Percentiles rank a stretch among this genome's conserved stretches.
Conservation (phyloP, 805 yeast species). For the Tetrapisispora iriomotensis region DNA sequence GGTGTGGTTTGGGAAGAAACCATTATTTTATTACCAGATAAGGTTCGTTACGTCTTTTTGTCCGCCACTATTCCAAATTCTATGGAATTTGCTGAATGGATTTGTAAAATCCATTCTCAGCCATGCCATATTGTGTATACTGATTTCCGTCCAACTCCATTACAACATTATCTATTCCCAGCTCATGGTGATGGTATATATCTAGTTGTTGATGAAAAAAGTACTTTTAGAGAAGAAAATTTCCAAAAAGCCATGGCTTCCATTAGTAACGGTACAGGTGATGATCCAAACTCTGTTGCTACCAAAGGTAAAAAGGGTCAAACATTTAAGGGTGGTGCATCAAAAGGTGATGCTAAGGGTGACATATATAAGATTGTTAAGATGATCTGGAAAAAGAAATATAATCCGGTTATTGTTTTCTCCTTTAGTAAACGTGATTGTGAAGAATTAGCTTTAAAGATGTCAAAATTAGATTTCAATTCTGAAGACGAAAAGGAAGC, state of each 20-base stretch:
- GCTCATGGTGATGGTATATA: slow-evolving; percentile 98
- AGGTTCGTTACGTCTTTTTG: slow-evolving; percentile 85
- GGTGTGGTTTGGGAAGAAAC: slow-evolving; percentile 99
- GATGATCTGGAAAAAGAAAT: slow-evolving; percentile 94
- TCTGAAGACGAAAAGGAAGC: slow-evolving; percentile 90
- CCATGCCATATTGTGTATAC: slow-evolving; percentile 99
- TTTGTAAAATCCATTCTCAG: slow-evolving; percentile 85
- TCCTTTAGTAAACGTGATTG: slow-evolving; percentile 97
- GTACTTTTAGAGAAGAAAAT: slow-evolving; percentile 91
- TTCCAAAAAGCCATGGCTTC: slow-evolving; percentile 98
- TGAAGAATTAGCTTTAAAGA: slow-evolving; percentile 84
- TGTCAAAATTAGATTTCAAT: slow-evolving; percentile 93
- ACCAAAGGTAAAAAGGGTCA: slow-evolving; percentile 66
- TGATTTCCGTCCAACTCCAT: slow-evolving; percentile 96
- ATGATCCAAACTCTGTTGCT: slow-evolving; percentile 59
- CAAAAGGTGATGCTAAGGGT: slow-evolving; percentile 54
- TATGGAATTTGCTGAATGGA: slow-evolving; percentile 98
- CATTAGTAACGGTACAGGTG: slow-evolving; percentile 72
- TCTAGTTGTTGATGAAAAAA: slow-evolving; percentile 94
- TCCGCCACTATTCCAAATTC: slow-evolving; percentile 98
- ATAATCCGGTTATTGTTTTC: slow-evolving; percentile 96
- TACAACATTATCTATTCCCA: slow-evolving; percentile 95
- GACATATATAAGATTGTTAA: slow-evolving; percentile 95
- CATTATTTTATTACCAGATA: slow-evolving; percentile 87
- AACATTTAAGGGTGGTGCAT: slow-evolving; percentile 71